Evolutionary conservation across 805 yeast species (phyloP), one percentile per base, ranked within the genome.

Genomic region (Peterozyma xylosa): DNA sequence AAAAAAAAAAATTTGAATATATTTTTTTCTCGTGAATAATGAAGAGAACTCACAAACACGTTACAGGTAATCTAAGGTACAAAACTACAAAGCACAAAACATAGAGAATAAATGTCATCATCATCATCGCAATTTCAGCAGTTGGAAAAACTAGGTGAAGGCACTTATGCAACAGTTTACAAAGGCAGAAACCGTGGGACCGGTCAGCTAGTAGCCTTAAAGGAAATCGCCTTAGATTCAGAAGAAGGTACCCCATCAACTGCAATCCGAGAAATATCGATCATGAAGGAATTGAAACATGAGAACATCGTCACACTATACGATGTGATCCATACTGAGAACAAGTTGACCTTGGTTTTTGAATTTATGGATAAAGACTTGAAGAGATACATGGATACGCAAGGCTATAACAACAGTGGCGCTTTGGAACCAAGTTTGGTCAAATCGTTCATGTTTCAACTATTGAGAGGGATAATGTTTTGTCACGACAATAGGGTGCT

Each of bases 221-320:
- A 93, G 61, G 98, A 93, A 62, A 93, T 93, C 66, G 86, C 85
- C 55, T 71, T 91, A 48, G 99, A 93, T 59, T 83, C 95, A 42
- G 99, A 93, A 58, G 97, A 93, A 66, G 99, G 99, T 34, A 95
- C 98, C 1, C 99, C 99, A 7, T 88, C 96, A 5, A 93, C 99
- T 1, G 99, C 99, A 2, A 91, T 91, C 55, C 76, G 99, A 51
- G 99, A 91, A 64, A 91, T 91, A 49, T 91, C 98, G 4, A 70
- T 91, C 46, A 84, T 91, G 88, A 91, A 91, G 64, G 99, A 91
- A 64, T 72, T 91, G 48, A 87, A 86, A 59, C 95, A 90, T 60
- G 96, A 86, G 52, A 91, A 91, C 62, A 88, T 91, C 50, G 95
- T 91, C 38, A 81, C 96, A 11, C 67, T 91, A 41, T 89, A 89